Evolutionary conservation across 2,329 filamentous ascomycete genomes (phyloP).

Genomic region (Fusarium sp.): DNA sequence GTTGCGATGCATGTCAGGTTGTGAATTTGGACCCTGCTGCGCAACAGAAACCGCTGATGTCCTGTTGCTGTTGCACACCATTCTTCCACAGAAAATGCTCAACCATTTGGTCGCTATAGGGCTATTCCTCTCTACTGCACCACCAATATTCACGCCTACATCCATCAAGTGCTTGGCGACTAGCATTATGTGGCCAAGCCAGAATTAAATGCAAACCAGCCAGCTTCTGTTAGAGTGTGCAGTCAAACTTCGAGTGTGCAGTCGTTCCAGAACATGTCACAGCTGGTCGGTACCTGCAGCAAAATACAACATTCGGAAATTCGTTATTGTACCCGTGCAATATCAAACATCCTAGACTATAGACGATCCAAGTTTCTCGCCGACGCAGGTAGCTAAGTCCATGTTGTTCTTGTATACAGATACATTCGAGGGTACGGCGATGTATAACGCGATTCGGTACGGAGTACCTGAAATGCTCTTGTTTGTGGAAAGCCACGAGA

Average conservation of each 20-base stretch:
- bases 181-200: slow-evolving; percentile 34
- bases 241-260: slow-evolving; percentile 23
- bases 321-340: slow-evolving; percentile 2
- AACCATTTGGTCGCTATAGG: slow-evolving; percentile 15
- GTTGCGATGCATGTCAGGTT: not conserved
- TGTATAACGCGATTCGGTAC: no score
- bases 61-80: slow-evolving; percentile 33
- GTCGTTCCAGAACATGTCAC: slow-evolving; percentile 7
- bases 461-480: not conserved
- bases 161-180: slow-evolving; percentile 41
- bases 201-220: slow-evolving; percentile 32
- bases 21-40: slow-evolving; percentile 17
- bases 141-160: slow-evolving; percentile 31
- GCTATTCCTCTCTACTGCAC: not conserved
- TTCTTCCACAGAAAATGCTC: slow-evolving; percentile 13
- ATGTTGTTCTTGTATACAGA: slow-evolving; percentile 1
- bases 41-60: slow-evolving; percentile 20
- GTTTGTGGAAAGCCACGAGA: not conserved
- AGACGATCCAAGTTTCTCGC: slow-evolving; percentile 13
- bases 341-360: slow-evolving; percentile 2
- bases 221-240: slow-evolving; percentile 27
- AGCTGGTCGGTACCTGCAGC: slow-evolving; percentile 47
- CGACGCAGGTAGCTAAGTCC: slow-evolving; percentile 14
- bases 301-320: slow-evolving; percentile 37
- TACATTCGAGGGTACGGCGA: not conserved